Evolutionary conservation across 2,329 filamentous ascomycete species (phyloP), one percentile per base, ranked within the genome.

Genomic region (Cordyceps militaris): DNA sequence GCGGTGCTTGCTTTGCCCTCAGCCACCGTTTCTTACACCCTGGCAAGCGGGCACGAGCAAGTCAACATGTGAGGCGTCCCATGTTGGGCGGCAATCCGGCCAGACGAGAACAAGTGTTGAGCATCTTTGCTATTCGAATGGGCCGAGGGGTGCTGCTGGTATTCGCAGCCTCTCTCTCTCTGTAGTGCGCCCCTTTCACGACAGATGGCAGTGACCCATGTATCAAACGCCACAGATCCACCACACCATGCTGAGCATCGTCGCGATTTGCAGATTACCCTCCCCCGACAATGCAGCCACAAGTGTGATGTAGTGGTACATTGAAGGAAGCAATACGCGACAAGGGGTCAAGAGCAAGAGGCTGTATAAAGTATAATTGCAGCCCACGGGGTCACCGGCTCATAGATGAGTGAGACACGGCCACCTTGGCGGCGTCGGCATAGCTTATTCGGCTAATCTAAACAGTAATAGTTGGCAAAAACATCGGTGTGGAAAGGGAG

Each of bases 201-300:
- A 43, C 32, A 40, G 43, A 48, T 13, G 23, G 36, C 44, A 49
- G 16, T 26, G 34, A 51, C 32, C 46, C 48, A 58, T 58, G 56
- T 30, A 24, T 3, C 38, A 53, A 40, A 40, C 49, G 49, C 56
- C 56, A 58, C 48, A 48, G 56, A 53, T 58, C 56, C 56, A 53
- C 56, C 56, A 53, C 56, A 58, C 56, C 56, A 53, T 32, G 30
- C 49, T 38, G 16, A 30, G 56, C 26, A 53, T 47, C 56, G 49
- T 48, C 42, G 30, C 46, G 55, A 57, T 57, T 57, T 57, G 56
- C 56, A 57, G 56, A 57, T 57, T 44, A 46, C 34, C 26, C 40
- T 46, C 30, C 23, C 19, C 44, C 54, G 34, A 42, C 43, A 28
- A 28, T 48, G 32, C 40, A 24, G 28, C 51, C 52, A 24, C 24